These are phyloP conservation scores for Anthoceros angustus DNA, from an alignment of 225 moss, liverwort and hornwort species.

Conservation along the genomic window DNA sequence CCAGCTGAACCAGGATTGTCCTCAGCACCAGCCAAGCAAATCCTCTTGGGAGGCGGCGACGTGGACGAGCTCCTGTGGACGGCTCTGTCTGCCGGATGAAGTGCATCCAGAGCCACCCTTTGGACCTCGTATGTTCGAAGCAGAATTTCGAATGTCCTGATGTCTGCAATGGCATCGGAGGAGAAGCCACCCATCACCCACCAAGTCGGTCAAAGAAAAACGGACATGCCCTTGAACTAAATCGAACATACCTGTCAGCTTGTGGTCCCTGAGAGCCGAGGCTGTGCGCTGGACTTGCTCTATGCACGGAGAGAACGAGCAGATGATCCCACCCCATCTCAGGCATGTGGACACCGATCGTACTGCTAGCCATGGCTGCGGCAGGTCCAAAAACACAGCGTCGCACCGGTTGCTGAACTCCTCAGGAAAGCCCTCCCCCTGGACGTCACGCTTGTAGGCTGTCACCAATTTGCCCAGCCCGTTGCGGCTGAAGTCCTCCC, in stretches of 20 bases:
- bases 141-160: constrained; percentile 82
- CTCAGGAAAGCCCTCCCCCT: constrained; percentile 78
- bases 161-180: constrained; percentile 24
- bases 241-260: constrained; percentile 23
- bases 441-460: constrained; percentile 67
- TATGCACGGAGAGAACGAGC: constrained; percentile 95
- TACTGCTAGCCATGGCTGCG: constrained; percentile 89
- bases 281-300: constrained; percentile 90
- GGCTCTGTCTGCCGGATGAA: constrained; percentile 17
- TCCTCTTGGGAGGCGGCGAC: constrained; percentile 45
- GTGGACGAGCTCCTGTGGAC: constrained; percentile 8
- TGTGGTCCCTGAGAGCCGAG: constrained; percentile 37
- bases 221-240: not conserved
- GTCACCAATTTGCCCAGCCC: constrained; percentile 52
- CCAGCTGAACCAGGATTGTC: constrained; percentile 12
- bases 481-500: constrained; percentile 64
- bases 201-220: not conserved
- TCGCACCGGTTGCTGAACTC: constrained; percentile 50
- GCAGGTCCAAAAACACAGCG: constrained; percentile 81
- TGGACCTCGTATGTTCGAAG: constrained; percentile 77
- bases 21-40: constrained; percentile 15
- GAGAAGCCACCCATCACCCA: not conserved
- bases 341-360: constrained; percentile 58
- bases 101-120: constrained; percentile 46
- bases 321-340: constrained; percentile 49